These are phyloP conservation scores for Fusarium circinatum DNA, from an alignment of 2,329 filamentous ascomycete species.

Conservation along the genomic window DNA sequence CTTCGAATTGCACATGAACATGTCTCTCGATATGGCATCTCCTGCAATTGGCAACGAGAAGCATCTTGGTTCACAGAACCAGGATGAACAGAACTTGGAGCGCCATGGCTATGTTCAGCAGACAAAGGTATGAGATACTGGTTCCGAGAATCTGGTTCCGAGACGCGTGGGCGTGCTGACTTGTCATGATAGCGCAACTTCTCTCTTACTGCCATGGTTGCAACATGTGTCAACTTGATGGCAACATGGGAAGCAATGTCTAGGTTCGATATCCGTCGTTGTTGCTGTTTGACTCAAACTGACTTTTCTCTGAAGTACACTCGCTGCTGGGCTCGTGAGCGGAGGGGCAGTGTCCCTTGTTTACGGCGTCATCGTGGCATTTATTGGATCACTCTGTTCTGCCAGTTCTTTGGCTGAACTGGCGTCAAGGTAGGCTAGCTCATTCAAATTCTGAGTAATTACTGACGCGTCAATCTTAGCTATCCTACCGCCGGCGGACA, in stretches of 20 bases:
- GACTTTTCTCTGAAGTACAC: conserved; percentile 9
- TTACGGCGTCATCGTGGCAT: conserved; percentile 22
- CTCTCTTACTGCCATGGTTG: conserved; percentile 22
- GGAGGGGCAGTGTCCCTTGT: conserved; percentile 31
- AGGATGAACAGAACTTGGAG: conserved; percentile 1
- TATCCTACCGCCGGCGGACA: conserved; percentile 29
- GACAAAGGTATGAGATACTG: neutral
- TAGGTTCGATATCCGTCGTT: conserved; percentile 2
- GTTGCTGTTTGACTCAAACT: neutral
- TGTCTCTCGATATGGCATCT: neutral
- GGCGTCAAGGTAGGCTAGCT: conserved; percentile 1
- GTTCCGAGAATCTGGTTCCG: neutral
- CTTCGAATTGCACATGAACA: neutral
- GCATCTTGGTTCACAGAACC: neutral
- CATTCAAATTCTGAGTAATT: neutral
- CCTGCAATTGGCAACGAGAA: neutral
- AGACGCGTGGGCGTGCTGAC: neutral
- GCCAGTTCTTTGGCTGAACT: conserved; percentile 35
- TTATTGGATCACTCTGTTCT: conserved; percentile 22
- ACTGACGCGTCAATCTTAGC: neutral
- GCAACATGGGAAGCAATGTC: conserved; percentile 37
- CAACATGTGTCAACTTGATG: conserved; percentile 24
- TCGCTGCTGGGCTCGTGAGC: conserved; percentile 23
- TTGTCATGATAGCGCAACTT: conserved; percentile 23
- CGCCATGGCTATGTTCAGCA: neutral